A percentile compares a stretch with the other conserved stretches of the same genome.
Evolutionary conservation across 352 stramenopile species (phyloP).

Genomic region (Globisporangium nunn): DNA sequence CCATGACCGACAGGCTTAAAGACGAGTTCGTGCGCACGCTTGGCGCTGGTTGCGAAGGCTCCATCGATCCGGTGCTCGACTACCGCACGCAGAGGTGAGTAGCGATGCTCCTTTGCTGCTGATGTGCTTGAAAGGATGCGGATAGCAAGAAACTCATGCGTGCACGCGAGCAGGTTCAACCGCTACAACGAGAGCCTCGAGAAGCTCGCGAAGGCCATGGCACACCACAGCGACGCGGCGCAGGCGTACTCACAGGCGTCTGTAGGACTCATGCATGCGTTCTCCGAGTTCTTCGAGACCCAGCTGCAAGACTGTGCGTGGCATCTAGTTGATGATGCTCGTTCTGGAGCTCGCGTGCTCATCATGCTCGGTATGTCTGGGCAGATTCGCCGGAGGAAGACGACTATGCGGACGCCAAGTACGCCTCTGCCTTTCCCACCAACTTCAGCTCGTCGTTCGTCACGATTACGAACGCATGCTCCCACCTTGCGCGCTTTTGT

Average conservation of each 20-base stretch:
- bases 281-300: slow-evolving; percentile 52
- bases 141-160: not conserved
- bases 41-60: slow-evolving; percentile 33
- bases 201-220: slow-evolving; percentile 46
- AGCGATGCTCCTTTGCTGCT: not conserved
- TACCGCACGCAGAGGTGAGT: slow-evolving; percentile 51
- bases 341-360: not conserved
- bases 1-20: slow-evolving; percentile 39
- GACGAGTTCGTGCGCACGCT: slow-evolving; percentile 65
- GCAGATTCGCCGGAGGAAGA: slow-evolving; percentile 16
- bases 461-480: not conserved
- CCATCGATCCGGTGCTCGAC: slow-evolving; percentile 60
- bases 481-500: not conserved
- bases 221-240: slow-evolving; percentile 30
- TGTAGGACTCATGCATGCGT: slow-evolving; percentile 40
- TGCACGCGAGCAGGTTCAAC: slow-evolving; percentile 25
- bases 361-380: not conserved
- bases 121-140: not conserved
- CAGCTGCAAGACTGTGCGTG: slow-evolving; percentile 35
- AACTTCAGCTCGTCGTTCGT: not conserved
- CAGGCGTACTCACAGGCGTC: slow-evolving; percentile 40
- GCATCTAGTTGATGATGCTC: not conserved
- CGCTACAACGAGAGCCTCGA: slow-evolving; percentile 56
- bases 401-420: slow-evolving; percentile 19
- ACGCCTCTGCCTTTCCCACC: not conserved